phyloP scores from a whole-genome alignment of 306 rosid genomes.

The Gastrolobium villosum region DNA sequence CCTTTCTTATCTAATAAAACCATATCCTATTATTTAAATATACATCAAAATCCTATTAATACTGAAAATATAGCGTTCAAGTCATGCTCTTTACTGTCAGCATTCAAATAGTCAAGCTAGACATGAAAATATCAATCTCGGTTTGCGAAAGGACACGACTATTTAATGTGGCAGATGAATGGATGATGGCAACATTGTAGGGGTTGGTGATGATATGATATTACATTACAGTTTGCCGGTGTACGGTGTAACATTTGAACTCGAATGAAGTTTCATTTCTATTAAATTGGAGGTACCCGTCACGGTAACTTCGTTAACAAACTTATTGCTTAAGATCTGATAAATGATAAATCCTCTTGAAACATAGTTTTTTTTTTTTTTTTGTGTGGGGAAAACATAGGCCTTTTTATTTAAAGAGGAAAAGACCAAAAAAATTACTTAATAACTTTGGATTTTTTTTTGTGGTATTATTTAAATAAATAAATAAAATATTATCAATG shows the following conservation, averaged over 20 bases:
- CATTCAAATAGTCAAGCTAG: too few relatives aligned
- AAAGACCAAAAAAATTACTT: neutral
- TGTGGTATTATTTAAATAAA: too few relatives aligned
- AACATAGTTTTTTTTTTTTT: too few relatives aligned
- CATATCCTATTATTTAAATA: too few relatives aligned
- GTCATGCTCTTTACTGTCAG: too few relatives aligned
- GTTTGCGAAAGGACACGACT: neutral
- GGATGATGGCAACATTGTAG: slow-evolving; percentile 24
- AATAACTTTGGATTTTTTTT: too few relatives aligned
- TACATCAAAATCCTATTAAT: too few relatives aligned
- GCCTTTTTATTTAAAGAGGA: neutral
- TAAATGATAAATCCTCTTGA: neutral
- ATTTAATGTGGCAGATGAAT: slow-evolving; percentile 50
- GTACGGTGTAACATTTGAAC: neutral
- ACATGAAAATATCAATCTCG: too few relatives aligned
- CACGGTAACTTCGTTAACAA: neutral
- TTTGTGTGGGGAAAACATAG: too few relatives aligned
- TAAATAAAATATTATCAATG: too few relatives aligned
- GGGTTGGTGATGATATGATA: slow-evolving; percentile 27
- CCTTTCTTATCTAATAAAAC: too few relatives aligned
- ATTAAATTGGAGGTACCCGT: neutral
- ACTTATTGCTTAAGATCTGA: neutral
- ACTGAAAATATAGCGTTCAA: too few relatives aligned
- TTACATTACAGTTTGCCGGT: neutral
- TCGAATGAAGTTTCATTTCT: neutral